These are phyloP conservation scores for Ambrosiella xylebori DNA, from an alignment of 2,329 filamentous ascomycete genomes.

Conservation along the genomic window DNA sequence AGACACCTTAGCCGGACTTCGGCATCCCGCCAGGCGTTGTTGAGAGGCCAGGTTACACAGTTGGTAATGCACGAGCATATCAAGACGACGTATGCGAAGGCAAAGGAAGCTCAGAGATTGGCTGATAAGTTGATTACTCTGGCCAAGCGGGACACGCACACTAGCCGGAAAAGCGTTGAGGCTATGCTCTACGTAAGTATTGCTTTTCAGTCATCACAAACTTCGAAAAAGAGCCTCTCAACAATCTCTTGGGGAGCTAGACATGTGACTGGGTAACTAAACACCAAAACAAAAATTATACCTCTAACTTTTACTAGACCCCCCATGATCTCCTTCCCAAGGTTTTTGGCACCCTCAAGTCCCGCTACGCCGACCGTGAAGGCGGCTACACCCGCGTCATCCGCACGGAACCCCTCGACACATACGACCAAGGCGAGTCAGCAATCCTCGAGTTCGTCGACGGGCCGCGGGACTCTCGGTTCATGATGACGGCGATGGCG, in stretches of 20 bases:
- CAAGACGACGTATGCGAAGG: conserved; percentile 87
- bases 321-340: conserved; percentile 60
- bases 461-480: conserved; percentile 82
- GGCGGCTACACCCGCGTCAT: conserved; percentile 93
- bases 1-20: conserved; percentile 75
- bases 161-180: conserved; percentile 55
- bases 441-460: conserved; percentile 93
- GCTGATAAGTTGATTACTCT: conserved; percentile 90
- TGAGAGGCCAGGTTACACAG: conserved; percentile 90
- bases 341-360: conserved; percentile 66
- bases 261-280: too few species aligned
- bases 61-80: conserved; percentile 88
- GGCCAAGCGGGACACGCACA: conserved; percentile 83
- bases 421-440: conserved; percentile 67
- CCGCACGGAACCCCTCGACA: conserved; percentile 73
- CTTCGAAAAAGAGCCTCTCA: not conserved
- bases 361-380: conserved; percentile 60
- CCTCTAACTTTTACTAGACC: conserved; percentile 29
- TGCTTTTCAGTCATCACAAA: not conserved
- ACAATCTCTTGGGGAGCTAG: too few species aligned
- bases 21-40: conserved; percentile 74
- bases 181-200: conserved; percentile 67
- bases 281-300: not conserved
- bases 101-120: conserved; percentile 86
- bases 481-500: conserved; percentile 79